Conservation (phyloP, 176 grass and related monocot genomes). For the Avena atlantica region DNA sequence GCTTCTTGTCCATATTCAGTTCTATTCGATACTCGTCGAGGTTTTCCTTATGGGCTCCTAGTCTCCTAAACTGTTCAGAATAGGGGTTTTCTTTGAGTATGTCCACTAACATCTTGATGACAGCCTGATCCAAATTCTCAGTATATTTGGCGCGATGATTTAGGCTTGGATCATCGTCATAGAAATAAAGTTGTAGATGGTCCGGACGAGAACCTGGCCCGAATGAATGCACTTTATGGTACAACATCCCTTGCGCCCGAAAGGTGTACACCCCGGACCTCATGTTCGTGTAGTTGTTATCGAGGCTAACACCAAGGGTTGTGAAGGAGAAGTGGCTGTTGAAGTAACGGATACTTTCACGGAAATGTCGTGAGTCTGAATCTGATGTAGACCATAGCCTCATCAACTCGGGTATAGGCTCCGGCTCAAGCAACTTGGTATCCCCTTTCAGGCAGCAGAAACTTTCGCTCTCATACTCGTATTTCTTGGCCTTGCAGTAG, state of each 20-base stretch:
- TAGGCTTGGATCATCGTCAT: not conserved
- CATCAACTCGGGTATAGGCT: not conserved
- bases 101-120: not conserved
- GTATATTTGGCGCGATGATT: not conserved
- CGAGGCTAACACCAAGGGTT: not conserved
- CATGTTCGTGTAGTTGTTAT: not conserved
- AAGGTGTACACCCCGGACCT: not conserved
- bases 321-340: slow-evolving; percentile 11
- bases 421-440: not conserved
- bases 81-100: not conserved
- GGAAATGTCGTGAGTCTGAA: not conserved
- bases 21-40: not conserved
- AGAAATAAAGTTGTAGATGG: not conserved
- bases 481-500: not conserved
- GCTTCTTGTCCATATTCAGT: not conserved
- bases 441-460: not conserved
- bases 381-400: not conserved
- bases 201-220: not conserved
- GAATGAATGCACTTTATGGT: not conserved
- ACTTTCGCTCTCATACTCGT: not conserved
- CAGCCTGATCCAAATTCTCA: not conserved
- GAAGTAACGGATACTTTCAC: not conserved
- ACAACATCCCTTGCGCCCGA: not conserved
- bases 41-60: not conserved
- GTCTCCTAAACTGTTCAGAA: not conserved